A percentile compares a stretch with the other conserved stretches of the same genome.
Conservation (phyloP, 805 yeast species). For the Candida yuanshanica region DNA sequence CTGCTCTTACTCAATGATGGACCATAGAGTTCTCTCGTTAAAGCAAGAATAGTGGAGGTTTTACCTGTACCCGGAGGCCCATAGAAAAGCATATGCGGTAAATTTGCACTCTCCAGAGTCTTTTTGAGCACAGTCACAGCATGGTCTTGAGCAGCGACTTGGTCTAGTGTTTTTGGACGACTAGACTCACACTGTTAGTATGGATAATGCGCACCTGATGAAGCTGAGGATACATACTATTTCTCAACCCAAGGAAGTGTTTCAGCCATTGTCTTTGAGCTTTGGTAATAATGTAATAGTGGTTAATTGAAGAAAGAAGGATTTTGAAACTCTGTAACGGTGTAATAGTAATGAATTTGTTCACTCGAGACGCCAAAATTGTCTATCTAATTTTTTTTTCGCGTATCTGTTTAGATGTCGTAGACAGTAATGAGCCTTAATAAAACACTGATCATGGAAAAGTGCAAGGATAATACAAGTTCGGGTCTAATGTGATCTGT, state of each 20-base stretch:
- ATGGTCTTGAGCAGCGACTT: conserved; percentile 87
- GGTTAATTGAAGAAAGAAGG: too few species aligned
- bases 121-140: conserved; percentile 79
- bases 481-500: too few species aligned
- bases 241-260: conserved; percentile 85
- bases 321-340: too few species aligned
- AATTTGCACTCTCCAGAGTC: conserved; percentile 71
- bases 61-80: conserved; percentile 96
- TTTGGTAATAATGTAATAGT: too few species aligned
- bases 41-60: conserved; percentile 80
- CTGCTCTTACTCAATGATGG: conserved; percentile 63
- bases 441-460: too few species aligned
- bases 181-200: conserved; percentile 22
- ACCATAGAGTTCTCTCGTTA: conserved; percentile 75
- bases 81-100: conserved; percentile 88
- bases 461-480: too few species aligned
- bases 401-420: too few species aligned
- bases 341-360: too few species aligned
- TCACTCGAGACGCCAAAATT: too few species aligned
- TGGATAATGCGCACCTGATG: conserved; percentile 4
- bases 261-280: background rate
- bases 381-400: too few species aligned
- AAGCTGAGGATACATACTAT: conserved; percentile 35
- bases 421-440: too few species aligned
- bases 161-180: conserved; percentile 83